These are phyloP conservation scores for Coniochaeta sp. DNA, from an alignment of 2,329 filamentous ascomycete genomes.

Conservation along the genomic window DNA sequence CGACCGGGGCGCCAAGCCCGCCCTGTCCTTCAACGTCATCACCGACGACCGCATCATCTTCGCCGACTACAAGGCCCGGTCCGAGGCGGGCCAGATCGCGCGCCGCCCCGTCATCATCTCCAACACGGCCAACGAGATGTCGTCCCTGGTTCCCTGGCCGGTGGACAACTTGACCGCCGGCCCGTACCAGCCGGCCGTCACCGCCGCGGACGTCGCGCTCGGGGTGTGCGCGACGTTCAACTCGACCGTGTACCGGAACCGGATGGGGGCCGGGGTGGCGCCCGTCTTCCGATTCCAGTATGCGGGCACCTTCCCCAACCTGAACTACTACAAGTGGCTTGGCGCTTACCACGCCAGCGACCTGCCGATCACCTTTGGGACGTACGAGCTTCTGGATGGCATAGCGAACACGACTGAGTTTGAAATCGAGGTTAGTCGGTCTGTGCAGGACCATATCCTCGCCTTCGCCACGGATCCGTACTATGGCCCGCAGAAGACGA, in stretches of 20 bases:
- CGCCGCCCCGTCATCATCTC: constrained; percentile 28
- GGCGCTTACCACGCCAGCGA: too few species aligned
- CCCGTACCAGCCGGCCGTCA: constrained; percentile 16
- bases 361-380: too few species aligned
- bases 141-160: constrained; percentile 32
- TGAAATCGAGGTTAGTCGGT: too few species aligned
- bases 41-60: constrained; percentile 32
- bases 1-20: constrained; percentile 22
- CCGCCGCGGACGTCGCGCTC: constrained; percentile 23
- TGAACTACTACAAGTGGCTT: too few species aligned
- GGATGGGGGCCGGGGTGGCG: too few species aligned
- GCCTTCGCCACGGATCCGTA: too few species aligned
- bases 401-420: too few species aligned
- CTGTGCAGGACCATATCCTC: too few species aligned
- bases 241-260: constrained; percentile 4
- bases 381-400: too few species aligned
- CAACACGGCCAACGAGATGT: constrained; percentile 35
- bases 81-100: constrained; percentile 17
- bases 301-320: constrained; percentile 26
- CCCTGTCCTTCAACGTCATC: constrained; percentile 32
- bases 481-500: too few species aligned
- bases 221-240: constrained; percentile 15
- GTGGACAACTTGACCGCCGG: constrained; percentile 1
- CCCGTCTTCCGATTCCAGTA: constrained; percentile 30
- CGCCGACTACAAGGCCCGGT: constrained; percentile 8